Evolutionary conservation across 2,329 filamentous ascomycete species (phyloP).

Genomic region (Fusarium hainanense): DNA sequence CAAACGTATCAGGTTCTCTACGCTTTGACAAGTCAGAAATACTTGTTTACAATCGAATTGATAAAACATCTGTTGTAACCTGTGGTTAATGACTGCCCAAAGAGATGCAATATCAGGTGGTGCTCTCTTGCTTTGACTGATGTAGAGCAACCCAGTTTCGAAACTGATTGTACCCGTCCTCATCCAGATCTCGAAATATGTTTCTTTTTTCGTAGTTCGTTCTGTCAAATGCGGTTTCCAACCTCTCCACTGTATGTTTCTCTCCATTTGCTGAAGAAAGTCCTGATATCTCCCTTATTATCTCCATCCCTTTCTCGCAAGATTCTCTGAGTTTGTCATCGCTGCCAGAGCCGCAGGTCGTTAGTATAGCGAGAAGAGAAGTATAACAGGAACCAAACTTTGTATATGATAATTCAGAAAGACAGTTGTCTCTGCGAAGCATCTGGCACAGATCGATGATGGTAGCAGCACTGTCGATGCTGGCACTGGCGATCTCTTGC

Average conservation of each 20-base stretch:
- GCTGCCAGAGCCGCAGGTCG: constrained; percentile 18
- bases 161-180: constrained; percentile 36
- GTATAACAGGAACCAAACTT: constrained; percentile 38
- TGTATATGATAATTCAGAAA: constrained; percentile 39
- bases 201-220: neutral
- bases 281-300: constrained; percentile 27
- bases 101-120: neutral
- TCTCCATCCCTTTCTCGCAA: constrained; percentile 22
- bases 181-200: neutral
- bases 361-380: constrained; percentile 30
- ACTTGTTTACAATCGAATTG: neutral
- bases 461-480: constrained; percentile 22
- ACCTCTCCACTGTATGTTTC: constrained; percentile 18
- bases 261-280: constrained; percentile 30
- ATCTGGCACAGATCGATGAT: constrained; percentile 34
- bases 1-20: too few relatives aligned
- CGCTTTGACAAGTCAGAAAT: neutral
- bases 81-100: neutral
- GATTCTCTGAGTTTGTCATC: neutral
- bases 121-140: constrained; percentile 21
- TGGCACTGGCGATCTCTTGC: constrained; percentile 21
- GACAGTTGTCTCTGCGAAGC: constrained; percentile 13
- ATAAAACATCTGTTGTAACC: neutral
- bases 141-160: constrained; percentile 39
- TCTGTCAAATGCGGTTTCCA: constrained; percentile 23